phyloP scores from a whole-genome alignment of 1,139 yeast species.

The Saccharomyces hybrid region DNA sequence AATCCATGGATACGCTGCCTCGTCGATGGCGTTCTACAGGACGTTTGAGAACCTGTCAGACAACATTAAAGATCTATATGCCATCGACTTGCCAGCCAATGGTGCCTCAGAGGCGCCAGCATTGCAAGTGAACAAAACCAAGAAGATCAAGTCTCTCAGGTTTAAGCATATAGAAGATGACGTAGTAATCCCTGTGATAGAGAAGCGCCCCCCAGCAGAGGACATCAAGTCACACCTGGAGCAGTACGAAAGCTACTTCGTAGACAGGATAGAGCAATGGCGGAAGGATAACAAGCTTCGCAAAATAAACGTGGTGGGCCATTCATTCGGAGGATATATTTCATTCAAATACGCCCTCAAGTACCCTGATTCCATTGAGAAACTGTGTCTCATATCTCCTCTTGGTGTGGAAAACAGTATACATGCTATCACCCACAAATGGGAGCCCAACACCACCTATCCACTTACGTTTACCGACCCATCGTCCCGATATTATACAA shows the following conservation, averaged over 20 bases:
- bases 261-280: conserved; percentile 84
- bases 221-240: conserved; percentile 2
- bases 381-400: conserved; percentile 73
- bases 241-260: conserved; percentile 63
- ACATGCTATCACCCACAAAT: conserved; percentile 47
- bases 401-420: conserved; percentile 80
- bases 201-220: conserved; percentile 9
- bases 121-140: conserved; percentile 21
- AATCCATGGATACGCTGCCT: conserved; percentile 89
- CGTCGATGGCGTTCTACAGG: conserved; percentile 75
- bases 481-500: conserved; percentile 18
- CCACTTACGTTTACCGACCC: conserved; percentile 19
- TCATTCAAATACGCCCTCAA: conserved; percentile 70
- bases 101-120: conserved; percentile 38
- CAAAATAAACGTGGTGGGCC: conserved; percentile 72
- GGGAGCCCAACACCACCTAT: conserved; percentile 12
- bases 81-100: conserved; percentile 78
- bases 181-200: conserved; percentile 10
- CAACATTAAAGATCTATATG: conserved; percentile 49
- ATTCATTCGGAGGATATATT: conserved; percentile 88
- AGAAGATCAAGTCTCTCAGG: conserved; percentile 2
- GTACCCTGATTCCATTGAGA: conserved; percentile 59
- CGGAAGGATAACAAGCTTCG: conserved; percentile 47
- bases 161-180: conserved; percentile 3
- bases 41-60: conserved; percentile 50